Evolutionary conservation across 345 rosid species (phyloP).

Genomic region (Sonneratia alba): DNA sequence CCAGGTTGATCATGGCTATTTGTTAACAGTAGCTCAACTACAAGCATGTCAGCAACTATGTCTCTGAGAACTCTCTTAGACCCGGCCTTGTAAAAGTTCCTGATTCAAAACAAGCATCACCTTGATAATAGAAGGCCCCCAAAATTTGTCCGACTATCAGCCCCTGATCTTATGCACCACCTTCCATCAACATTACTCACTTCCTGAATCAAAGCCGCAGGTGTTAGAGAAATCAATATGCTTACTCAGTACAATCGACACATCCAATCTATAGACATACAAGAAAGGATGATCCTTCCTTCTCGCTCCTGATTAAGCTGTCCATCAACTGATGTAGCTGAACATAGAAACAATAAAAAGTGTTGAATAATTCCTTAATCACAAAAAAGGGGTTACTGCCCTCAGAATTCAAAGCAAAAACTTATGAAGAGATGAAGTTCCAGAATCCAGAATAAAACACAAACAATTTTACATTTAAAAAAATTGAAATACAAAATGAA

Average conservation of each 20-base stretch:
- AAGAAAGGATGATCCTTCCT: constrained; percentile 33
- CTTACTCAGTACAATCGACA: constrained; percentile 7
- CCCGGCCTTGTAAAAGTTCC: background rate
- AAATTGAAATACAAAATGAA: background rate
- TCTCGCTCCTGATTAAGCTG: constrained; percentile 51
- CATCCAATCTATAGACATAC: constrained; percentile 16
- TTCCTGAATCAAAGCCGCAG: constrained; percentile 34
- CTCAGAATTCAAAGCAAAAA: background rate
- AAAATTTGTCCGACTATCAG: constrained; percentile 35
- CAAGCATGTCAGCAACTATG: background rate
- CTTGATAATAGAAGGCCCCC: constrained; percentile 74
- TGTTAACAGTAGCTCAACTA: background rate
- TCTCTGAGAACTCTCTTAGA: background rate
- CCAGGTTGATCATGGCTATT: background rate
- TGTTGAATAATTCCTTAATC: constrained; percentile 2
- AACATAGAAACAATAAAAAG: constrained; percentile 15
- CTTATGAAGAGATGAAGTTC: background rate
- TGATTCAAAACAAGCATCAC: constrained; percentile 24
- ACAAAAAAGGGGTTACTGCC: background rate
- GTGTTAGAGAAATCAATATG: constrained; percentile 10
- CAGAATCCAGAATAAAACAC: background rate
- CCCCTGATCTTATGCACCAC: constrained; percentile 72
- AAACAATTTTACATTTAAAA: background rate
- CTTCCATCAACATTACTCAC: constrained; percentile 57
- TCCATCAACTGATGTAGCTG: constrained; percentile 75